Evolutionary conservation across 2,329 filamentous ascomycete genomes (phyloP), one percentile per base, ranked within the genome.

Genomic region (Akanthomyces dipterigenus): DNA sequence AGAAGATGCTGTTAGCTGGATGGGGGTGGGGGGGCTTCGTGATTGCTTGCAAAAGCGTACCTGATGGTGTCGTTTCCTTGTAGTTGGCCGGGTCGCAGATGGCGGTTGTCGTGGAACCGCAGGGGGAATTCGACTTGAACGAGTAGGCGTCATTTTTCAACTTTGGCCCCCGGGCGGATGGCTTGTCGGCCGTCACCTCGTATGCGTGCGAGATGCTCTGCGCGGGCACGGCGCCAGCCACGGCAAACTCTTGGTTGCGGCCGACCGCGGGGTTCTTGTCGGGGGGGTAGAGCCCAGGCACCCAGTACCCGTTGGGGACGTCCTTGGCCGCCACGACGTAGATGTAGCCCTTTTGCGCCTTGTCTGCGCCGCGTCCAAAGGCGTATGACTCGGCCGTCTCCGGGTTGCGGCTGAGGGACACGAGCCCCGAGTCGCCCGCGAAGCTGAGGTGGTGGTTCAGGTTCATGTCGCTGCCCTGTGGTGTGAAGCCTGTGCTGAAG

Each of bases 301-400:
- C 51, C 55, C 59, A 63, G 59, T 60, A 63, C 12, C 63, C 63
- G 5, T 56, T 20, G 1, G 62, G 62, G 6, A 63, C n/a, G n/a
- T 50, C 38, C 9, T 46, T 11, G 4, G 43, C 18, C 8, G 46
- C 46, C 7, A 64, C 24, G 16, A 62, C 55, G 40, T 63, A 64
- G 7, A 64, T 16, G 34, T 63, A 61, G 4, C 62, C 63, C 14
- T 22, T 60, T 2, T 18, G 1, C 1, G 20, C 22, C 24, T 22
- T n/a, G 34, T 43, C 16, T 3, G n/a, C 28, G 12, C n/a, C 18
- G 22, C 59, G 63, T 36, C 62, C 59, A 40, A 63, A 60, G 18
- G 62, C 55, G 7, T 62, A 63, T 1, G 12, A 5, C 20, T 49
- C 18, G 22, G 63, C 62, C 24, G 50, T 16, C n/a, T 42, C 4